Conservation (phyloP, 768 basidiomycete genomes). For the Leucosporidium yakuticum region DNA sequence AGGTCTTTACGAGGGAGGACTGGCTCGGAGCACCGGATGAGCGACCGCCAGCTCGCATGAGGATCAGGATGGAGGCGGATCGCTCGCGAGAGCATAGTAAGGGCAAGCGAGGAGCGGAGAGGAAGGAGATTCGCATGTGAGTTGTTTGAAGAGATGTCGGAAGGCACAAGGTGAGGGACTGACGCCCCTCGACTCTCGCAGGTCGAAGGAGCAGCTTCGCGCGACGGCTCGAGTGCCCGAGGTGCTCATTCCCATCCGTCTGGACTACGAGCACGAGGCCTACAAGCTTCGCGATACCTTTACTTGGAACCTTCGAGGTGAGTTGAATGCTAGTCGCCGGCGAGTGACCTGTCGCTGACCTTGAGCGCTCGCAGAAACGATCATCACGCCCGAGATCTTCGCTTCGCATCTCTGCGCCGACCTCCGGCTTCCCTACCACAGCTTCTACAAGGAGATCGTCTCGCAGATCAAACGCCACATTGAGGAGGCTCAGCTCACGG, state of each 20-base stretch:
- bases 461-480: slow-evolving; percentile 70
- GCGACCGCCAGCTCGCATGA: slow-evolving; percentile 3
- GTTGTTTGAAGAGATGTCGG: not conserved
- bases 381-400: slow-evolving; percentile 82
- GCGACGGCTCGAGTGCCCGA: slow-evolving; percentile 51
- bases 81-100: slow-evolving; percentile 13
- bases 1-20: slow-evolving; percentile 27
- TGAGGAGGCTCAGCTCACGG: slow-evolving; percentile 37
- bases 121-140: slow-evolving; percentile 20
- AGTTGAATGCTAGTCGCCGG: slow-evolving; percentile 36
- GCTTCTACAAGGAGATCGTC: slow-evolving; percentile 65
- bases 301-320: slow-evolving; percentile 92
- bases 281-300: slow-evolving; percentile 93
- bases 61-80: slow-evolving; percentile 7
- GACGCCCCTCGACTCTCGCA: not conserved
- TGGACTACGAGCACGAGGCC: slow-evolving; percentile 93
- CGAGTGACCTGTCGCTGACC: not conserved
- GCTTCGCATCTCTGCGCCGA: slow-evolving; percentile 88
- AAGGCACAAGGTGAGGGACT: not conserved
- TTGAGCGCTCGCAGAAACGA: slow-evolving; percentile 56
- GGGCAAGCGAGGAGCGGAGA: slow-evolving; percentile 15
- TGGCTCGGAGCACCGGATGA: slow-evolving; percentile 26
- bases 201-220: slow-evolving; percentile 42
- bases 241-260: slow-evolving; percentile 83
- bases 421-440: slow-evolving; percentile 64